Evolutionary conservation across 495 filamentous ascomycete species (phyloP).

Genomic region (Baudoinia panamericana): DNA sequence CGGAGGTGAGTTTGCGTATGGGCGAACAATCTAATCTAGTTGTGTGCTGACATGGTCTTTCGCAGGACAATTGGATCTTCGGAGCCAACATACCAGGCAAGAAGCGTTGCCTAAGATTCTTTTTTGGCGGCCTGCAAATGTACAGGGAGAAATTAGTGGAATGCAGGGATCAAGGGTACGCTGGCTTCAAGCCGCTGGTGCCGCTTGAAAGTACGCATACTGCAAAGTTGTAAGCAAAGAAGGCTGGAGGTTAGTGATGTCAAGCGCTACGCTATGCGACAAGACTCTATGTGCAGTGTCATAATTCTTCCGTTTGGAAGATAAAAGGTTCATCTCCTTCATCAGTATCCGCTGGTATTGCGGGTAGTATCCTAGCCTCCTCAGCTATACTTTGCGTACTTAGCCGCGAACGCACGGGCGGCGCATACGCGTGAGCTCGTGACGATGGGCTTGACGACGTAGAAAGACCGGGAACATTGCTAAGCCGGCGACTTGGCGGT

Average conservation of each 20-base stretch:
- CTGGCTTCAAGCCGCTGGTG: no score
- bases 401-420: conserved; percentile 13
- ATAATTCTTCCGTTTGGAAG: no score
- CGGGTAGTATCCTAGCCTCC: background rate
- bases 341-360: background rate
- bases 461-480: conserved; percentile 17
- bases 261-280: no score
- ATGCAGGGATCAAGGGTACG: no score
- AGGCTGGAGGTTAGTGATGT: no score
- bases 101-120: conserved; percentile 6
- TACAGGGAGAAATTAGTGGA: conserved; percentile 6
- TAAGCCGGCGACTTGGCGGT: conserved; percentile 14
- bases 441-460: conserved; percentile 11
- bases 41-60: background rate
- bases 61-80: conserved; percentile 10
- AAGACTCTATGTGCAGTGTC: no score
- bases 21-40: background rate
- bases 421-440: conserved; percentile 7
- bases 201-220: no score
- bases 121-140: conserved; percentile 11
- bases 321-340: conserved; percentile 1
- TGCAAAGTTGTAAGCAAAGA: no score
- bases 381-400: conserved; percentile 18
- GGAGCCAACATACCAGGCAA: conserved; percentile 15
- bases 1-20: conserved; percentile 8